Evolutionary conservation across 2,329 filamentous ascomycete genomes (phyloP).

Genomic region (Colletotrichum ledebouriae): DNA sequence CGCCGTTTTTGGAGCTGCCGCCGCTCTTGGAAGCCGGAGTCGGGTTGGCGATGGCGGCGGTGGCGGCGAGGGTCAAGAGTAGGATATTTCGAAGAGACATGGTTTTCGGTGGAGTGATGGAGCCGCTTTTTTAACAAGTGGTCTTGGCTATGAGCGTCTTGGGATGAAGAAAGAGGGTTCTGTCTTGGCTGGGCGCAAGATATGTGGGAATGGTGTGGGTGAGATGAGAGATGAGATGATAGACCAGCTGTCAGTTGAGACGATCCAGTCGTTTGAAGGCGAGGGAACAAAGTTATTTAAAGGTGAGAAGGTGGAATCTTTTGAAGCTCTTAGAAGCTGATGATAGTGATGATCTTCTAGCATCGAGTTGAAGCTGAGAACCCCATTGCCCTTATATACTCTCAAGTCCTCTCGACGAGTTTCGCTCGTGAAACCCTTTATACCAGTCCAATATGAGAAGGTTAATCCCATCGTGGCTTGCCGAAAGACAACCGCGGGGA

Average conservation of each 20-base stretch:
- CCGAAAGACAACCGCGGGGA: not conserved
- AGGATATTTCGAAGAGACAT: slow-evolving; percentile 36
- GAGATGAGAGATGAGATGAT: slow-evolving; percentile 10
- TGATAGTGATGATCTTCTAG: not conserved
- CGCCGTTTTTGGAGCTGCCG: not conserved
- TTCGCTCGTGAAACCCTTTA: slow-evolving; percentile 9
- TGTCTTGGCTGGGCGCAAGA: slow-evolving; percentile 18
- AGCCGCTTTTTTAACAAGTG: not conserved
- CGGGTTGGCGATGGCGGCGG: slow-evolving; percentile 19
- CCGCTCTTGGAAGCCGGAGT: slow-evolving; percentile 15
- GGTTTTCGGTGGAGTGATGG: not conserved
- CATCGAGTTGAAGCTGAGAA: not conserved
- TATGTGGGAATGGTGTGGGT: not conserved
- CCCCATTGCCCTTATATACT: slow-evolving; percentile 29
- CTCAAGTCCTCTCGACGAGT: not conserved
- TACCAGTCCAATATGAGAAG: not conserved
- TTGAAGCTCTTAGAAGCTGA: slow-evolving; percentile 21
- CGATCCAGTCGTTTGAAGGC: slow-evolving; percentile 25
- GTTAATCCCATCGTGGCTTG: slow-evolving; percentile 7
- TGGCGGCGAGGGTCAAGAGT: slow-evolving; percentile 30
- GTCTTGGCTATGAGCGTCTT: slow-evolving; percentile 18
- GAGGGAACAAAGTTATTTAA: not conserved
- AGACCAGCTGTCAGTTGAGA: slow-evolving; percentile 34
- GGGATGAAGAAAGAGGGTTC: slow-evolving; percentile 7
- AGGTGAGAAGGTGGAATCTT: not conserved